Conservation (phyloP, 768 basidiomycete species). For the Asterophora lycoperdoides region DNA sequence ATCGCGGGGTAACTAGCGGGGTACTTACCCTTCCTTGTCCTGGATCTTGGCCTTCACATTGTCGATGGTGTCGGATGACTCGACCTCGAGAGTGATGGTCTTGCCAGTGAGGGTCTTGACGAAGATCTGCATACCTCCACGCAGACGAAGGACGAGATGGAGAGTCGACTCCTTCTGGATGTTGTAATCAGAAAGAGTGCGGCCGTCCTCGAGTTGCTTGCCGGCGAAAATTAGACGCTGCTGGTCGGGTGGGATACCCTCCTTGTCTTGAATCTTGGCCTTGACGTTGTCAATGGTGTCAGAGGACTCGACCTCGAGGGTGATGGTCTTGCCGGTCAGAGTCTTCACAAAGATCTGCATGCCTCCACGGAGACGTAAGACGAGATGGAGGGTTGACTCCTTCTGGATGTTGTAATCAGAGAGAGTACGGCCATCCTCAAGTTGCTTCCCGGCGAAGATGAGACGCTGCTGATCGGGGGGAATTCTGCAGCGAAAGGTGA, state of each 20-base stretch:
- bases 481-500: constrained; percentile 35
- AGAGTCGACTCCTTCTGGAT: constrained; percentile 89
- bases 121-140: constrained; percentile 90
- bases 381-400: constrained; percentile 87
- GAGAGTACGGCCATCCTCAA: constrained; percentile 89
- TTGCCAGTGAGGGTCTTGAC: constrained; percentile 87
- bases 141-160: constrained; percentile 77
- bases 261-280: constrained; percentile 93
- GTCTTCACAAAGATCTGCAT: constrained; percentile 87
- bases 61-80: constrained; percentile 91
- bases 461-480: constrained; percentile 90
- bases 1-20: constrained; percentile 87
- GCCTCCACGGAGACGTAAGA: constrained; percentile 88
- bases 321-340: constrained; percentile 86
- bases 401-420: constrained; percentile 95
- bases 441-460: constrained; percentile 96
- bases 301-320: constrained; percentile 83
- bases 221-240: constrained; percentile 91
- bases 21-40: constrained; percentile 80
- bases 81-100: constrained; percentile 91
- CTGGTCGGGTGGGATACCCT: constrained; percentile 81
- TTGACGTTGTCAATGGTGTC: constrained; percentile 89
- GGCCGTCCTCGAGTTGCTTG: constrained; percentile 89
- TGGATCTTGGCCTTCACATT: constrained; percentile 84
- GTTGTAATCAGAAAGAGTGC: constrained; percentile 87